These are phyloP conservation scores for Larix kaempferi DNA, from an alignment of 75 land plant species.

Conservation along the genomic window DNA sequence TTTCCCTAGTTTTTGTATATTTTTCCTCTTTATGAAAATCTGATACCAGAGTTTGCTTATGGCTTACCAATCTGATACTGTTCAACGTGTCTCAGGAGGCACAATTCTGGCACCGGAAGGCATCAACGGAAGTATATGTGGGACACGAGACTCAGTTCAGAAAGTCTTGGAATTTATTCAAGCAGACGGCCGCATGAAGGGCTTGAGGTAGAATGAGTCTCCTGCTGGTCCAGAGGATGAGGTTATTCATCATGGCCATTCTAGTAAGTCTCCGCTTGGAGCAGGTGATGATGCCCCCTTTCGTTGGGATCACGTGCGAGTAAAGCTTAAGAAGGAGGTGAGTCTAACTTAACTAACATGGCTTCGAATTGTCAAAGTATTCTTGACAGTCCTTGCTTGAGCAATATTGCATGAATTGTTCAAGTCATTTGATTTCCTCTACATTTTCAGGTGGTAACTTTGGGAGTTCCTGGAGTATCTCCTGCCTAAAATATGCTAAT, in stretches of 20 bases:
- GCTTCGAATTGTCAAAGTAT: neutral
- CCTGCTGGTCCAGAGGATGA: conserved; percentile 88
- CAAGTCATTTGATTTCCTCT: neutral
- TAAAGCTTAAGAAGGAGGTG: conserved; percentile 98
- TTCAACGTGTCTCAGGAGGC: conserved; percentile 98
- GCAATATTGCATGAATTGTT: neutral
- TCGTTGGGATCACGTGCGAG: conserved; percentile 98
- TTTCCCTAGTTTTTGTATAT: neutral
- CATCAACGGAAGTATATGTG: conserved; percentile 98
- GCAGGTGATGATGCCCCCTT: conserved; percentile 98
- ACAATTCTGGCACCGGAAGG: conserved; percentile 97
- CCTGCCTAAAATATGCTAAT: conserved; percentile 86
- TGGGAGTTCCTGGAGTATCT: conserved; percentile 79
- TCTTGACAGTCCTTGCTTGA: neutral
- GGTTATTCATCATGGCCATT: conserved; percentile 89
- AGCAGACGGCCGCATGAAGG: conserved; percentile 62
- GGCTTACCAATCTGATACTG: conserved; percentile 32
- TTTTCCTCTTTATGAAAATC: neutral
- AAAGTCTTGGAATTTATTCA: conserved; percentile 74
- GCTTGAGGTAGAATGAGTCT: conserved; percentile 64
- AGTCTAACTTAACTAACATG: neutral
- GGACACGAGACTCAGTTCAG: conserved; percentile 70
- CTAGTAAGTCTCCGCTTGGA: conserved; percentile 80
- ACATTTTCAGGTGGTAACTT: conserved; percentile 60
- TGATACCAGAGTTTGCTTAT: neutral